Percentiles rank a stretch among this genome's conserved stretches.
phyloP scores from a whole-genome alignment of 768 basidiomycete genomes.

The Auricularia heimuer region DNA sequence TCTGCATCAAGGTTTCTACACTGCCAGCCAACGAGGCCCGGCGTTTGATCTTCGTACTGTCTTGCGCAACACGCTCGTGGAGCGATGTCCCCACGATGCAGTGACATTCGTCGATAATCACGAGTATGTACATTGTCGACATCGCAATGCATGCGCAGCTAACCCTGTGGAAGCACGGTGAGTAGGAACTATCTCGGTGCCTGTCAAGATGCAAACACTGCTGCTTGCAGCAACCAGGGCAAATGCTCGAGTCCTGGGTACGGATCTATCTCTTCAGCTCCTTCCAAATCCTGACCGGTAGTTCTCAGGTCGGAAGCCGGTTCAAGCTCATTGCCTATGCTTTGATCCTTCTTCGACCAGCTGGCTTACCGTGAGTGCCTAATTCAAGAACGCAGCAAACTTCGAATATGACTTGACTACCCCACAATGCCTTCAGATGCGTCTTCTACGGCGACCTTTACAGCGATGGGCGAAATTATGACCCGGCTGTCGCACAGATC shows the following conservation, averaged over 20 bases:
- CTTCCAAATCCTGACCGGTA: neutral
- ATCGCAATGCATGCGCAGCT: slow-evolving; percentile 5
- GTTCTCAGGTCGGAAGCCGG: slow-evolving; percentile 45
- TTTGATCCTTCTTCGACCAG: slow-evolving; percentile 57
- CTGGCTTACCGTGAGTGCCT: slow-evolving; percentile 61
- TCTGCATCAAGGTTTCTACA: slow-evolving; percentile 73
- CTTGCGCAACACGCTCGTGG: slow-evolving; percentile 57
- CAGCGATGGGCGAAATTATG: slow-evolving; percentile 58
- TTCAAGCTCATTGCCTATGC: slow-evolving; percentile 83
- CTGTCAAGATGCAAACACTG: slow-evolving; percentile 4
- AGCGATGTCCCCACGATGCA: slow-evolving; percentile 63
- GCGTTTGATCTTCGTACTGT: slow-evolving; percentile 71
- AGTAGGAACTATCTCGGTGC: slow-evolving; percentile 10
- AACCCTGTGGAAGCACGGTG: slow-evolving; percentile 45
- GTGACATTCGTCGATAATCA: slow-evolving; percentile 90
- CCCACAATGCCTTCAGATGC: slow-evolving; percentile 38
- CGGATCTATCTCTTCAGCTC: slow-evolving; percentile 12
- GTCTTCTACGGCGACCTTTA: slow-evolving; percentile 84
- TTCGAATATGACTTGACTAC: neutral
- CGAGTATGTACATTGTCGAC: slow-evolving; percentile 43
- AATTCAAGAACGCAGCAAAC: neutral
- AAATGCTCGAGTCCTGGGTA: slow-evolving; percentile 78
- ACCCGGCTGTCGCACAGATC: slow-evolving; percentile 38
- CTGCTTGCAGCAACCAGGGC: slow-evolving; percentile 47
- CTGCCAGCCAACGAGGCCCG: slow-evolving; percentile 58